phyloP scores from a whole-genome alignment of 2,329 filamentous ascomycete genomes.

The Aspergillus pseudonomiae region DNA sequence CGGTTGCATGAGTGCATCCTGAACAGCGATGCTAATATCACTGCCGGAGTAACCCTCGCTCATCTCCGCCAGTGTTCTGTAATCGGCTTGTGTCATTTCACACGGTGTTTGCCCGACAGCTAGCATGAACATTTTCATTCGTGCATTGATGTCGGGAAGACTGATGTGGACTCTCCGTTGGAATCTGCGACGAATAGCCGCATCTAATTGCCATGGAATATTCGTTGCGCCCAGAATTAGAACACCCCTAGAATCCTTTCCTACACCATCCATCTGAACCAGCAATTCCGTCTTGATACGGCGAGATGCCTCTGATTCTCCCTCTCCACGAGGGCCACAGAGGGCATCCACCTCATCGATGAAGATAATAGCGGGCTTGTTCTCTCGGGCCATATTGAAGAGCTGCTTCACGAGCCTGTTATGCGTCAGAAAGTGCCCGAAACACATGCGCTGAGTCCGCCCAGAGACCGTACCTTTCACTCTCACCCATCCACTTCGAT shows the following conservation, averaged over 20 bases:
- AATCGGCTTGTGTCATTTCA: slow-evolving; percentile 76
- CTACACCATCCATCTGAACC: slow-evolving; percentile 99
- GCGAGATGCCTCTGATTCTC: slow-evolving; percentile 94
- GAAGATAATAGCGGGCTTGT: slow-evolving; percentile 97
- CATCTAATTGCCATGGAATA: slow-evolving; percentile 97
- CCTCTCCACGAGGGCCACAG: slow-evolving; percentile 88
- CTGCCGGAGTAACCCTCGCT: slow-evolving; percentile 95
- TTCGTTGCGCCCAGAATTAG: slow-evolving; percentile 95
- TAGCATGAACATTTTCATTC: slow-evolving; percentile 94
- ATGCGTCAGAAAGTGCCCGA: slow-evolving; percentile 12
- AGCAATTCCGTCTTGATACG: slow-evolving; percentile 98
- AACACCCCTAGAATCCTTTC: slow-evolving; percentile 90
- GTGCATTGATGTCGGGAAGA: slow-evolving; percentile 81
- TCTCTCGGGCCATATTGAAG: slow-evolving; percentile 97
- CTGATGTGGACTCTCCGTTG: slow-evolving; percentile 95
- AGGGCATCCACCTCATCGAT: slow-evolving; percentile 98
- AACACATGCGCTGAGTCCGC: neutral
- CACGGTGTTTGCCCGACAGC: slow-evolving; percentile 93
- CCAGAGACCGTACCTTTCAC: slow-evolving; percentile 72
- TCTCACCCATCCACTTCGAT: slow-evolving; percentile 99
- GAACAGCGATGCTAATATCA: slow-evolving; percentile 93
- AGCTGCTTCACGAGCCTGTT: slow-evolving; percentile 88
- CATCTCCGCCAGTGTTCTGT: slow-evolving; percentile 73
- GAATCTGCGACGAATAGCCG: slow-evolving; percentile 92
- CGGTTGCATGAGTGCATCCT: slow-evolving; percentile 96